Evolutionary conservation across 805 yeast genomes (phyloP).

Genomic region (Ogataea nitratoaversa): DNA sequence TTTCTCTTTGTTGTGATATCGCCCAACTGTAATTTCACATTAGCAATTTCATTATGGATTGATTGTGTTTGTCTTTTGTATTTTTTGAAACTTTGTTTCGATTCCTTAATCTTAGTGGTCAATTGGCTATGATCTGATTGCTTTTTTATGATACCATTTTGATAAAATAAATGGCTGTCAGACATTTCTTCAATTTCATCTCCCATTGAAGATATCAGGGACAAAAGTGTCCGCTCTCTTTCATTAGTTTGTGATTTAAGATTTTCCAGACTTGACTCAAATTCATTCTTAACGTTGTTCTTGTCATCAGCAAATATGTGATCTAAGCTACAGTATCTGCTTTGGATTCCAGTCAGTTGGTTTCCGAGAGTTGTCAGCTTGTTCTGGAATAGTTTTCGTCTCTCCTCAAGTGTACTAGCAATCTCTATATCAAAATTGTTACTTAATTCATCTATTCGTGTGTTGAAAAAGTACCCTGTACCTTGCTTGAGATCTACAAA

Average conservation of each 20-base stretch:
- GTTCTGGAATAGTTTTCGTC: slow-evolving; percentile 29
- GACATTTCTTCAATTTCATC: background rate
- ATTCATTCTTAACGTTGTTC: slow-evolving; percentile 29
- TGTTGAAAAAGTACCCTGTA: slow-evolving; percentile 26
- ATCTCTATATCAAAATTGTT: slow-evolving; percentile 23
- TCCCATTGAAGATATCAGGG: background rate
- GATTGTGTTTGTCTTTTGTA: slow-evolving; percentile 6
- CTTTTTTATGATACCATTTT: background rate
- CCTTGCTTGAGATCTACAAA: slow-evolving; percentile 33
- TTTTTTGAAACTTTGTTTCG: slow-evolving; percentile 3
- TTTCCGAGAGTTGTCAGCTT: slow-evolving; percentile 21
- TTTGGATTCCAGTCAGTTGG: slow-evolving; percentile 24
- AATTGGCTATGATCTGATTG: slow-evolving; percentile 1
- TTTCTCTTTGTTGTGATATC: background rate
- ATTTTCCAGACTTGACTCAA: slow-evolving; percentile 2
- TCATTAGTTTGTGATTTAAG: background rate
- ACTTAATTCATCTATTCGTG: slow-evolving; percentile 22
- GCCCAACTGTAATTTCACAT: slow-evolving; percentile 2
- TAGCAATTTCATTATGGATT: slow-evolving; percentile 8
- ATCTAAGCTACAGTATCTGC: slow-evolving; percentile 1
- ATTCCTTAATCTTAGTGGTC: background rate
- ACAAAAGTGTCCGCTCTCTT: background rate
- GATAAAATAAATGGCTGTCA: background rate
- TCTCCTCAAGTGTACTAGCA: slow-evolving; percentile 34
- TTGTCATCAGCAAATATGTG: slow-evolving; percentile 6